Conservation (phyloP, 805 yeast genomes). For the Saturnispora bothae region DNA sequence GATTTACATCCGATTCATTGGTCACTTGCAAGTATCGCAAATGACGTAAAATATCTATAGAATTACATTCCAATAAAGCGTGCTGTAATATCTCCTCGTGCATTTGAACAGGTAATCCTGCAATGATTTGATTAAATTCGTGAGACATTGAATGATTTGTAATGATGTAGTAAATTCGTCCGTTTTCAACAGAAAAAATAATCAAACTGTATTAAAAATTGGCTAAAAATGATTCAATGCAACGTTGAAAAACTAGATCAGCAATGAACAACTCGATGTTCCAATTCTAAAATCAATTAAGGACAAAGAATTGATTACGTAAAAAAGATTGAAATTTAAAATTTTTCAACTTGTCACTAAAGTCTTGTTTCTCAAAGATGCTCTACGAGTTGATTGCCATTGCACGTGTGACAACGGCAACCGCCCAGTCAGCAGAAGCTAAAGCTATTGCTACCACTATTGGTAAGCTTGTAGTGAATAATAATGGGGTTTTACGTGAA, state of each 20-base stretch:
- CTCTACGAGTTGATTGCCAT: slow-evolving; percentile 84
- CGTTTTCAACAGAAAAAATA: too few species aligned
- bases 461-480: slow-evolving; percentile 72
- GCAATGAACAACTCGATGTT: too few species aligned
- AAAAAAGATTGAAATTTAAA: not conserved
- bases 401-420: slow-evolving; percentile 64
- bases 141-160: not conserved
- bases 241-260: too few species aligned
- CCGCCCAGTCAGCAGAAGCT: slow-evolving; percentile 46
- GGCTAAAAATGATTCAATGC: too few species aligned
- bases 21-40: too few species aligned
- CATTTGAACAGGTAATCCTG: not conserved
- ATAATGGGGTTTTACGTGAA: slow-evolving; percentile 89
- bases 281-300: too few species aligned
- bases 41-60: not conserved
- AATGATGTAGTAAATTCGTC: not conserved
- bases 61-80: not conserved
- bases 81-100: not conserved
- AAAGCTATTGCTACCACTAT: slow-evolving; percentile 48
- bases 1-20: too few species aligned
- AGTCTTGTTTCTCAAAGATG: slow-evolving; percentile 33
- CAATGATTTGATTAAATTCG: not conserved
- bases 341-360: not conserved
- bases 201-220: not conserved
- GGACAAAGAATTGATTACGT: too few species aligned